These are phyloP conservation scores for Emmonsiellopsis sp. DNA, from an alignment of 2,329 filamentous ascomycete species.

Conservation along the genomic window DNA sequence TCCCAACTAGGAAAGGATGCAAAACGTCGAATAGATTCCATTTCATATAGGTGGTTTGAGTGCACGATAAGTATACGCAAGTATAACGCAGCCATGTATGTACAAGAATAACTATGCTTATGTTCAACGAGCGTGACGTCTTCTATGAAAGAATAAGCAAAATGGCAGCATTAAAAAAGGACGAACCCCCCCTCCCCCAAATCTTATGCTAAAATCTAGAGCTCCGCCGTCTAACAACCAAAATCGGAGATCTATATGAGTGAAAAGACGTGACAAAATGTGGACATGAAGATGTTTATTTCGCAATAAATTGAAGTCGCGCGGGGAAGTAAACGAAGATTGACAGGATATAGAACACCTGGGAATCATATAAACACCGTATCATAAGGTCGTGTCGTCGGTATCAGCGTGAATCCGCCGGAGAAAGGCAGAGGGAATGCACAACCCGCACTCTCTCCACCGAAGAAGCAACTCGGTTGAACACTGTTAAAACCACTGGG, in stretches of 20 bases:
- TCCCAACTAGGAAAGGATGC: background rate
- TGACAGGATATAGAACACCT: background rate
- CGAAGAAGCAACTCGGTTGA: background rate
- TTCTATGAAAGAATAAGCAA: no score
- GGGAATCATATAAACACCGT: background rate
- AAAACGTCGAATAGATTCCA: background rate
- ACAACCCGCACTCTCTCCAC: no score
- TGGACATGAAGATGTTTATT: no score
- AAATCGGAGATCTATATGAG: background rate
- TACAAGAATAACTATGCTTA: no score
- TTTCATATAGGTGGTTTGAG: background rate
- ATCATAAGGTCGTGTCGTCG: conserved; percentile 1
- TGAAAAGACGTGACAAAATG: no score
- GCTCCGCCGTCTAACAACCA: background rate
- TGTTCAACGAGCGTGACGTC: no score
- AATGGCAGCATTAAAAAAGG: no score
- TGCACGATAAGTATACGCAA: background rate
- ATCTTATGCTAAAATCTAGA: background rate
- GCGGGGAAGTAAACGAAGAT: background rate
- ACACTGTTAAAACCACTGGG: background rate
- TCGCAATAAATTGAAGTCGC: no score
- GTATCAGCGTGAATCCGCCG: background rate
- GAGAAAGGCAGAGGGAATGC: no score
- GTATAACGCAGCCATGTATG: no score
- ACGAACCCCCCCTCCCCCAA: no score